Evolutionary conservation across 148 eudicot species (phyloP).

Genomic region (Fagopyrum esculentum): DNA sequence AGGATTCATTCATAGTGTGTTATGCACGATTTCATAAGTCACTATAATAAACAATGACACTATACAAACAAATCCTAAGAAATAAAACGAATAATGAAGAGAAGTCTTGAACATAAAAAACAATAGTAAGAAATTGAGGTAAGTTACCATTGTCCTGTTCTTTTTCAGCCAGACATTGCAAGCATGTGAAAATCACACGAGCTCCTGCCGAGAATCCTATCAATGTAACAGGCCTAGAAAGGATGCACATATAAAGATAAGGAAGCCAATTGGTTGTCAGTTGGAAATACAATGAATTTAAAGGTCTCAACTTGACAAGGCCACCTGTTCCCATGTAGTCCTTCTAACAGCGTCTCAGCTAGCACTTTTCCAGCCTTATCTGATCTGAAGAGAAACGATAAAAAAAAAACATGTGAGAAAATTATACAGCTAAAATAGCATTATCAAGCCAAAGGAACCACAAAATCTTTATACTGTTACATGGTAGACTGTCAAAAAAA

Average conservation of each 20-base stretch:
- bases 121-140: not conserved
- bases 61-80: too few relatives aligned
- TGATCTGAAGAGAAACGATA: constrained; percentile 35
- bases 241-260: constrained; percentile 1
- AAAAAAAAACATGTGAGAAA: not conserved
- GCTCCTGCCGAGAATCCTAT: constrained; percentile 90
- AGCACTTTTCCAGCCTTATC: constrained; percentile 89
- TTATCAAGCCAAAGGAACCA: too few relatives aligned
- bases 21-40: too few relatives aligned
- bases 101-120: not conserved
- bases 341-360: constrained; percentile 73
- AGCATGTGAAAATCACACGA: constrained; percentile 74
- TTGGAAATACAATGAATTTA: not conserved
- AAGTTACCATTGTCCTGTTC: constrained; percentile 45
- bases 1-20: too few relatives aligned
- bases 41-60: too few relatives aligned
- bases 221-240: constrained; percentile 75
- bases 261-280: not conserved
- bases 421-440: not conserved
- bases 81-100: not conserved
- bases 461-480: not conserved
- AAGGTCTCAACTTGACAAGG: constrained; percentile 3
- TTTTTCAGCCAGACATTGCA: constrained; percentile 53
- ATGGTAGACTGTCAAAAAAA: not conserved
- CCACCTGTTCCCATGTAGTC: constrained; percentile 81